Conservation (phyloP, 1,139 yeast species). For the Tardiomyces depauwii region DNA sequence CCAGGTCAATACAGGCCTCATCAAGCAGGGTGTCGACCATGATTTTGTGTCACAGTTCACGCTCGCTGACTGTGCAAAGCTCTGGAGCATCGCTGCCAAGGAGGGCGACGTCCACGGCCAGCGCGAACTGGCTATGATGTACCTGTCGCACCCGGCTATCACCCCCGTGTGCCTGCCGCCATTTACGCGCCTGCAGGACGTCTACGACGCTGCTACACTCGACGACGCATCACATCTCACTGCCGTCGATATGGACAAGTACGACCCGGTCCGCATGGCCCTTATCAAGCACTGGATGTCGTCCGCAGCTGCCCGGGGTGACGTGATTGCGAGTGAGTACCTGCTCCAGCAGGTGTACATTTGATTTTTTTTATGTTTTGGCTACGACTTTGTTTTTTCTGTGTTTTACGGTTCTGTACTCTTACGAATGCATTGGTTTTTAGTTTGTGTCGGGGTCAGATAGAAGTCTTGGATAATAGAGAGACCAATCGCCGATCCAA, state of each 20-base stretch:
- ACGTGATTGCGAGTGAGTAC: slow-evolving; percentile 22
- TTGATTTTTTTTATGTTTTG: not conserved
- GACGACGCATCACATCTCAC: slow-evolving; percentile 11
- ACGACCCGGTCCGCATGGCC: slow-evolving; percentile 23
- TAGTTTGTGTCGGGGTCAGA: too few relatives aligned
- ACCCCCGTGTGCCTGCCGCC: slow-evolving; percentile 18
- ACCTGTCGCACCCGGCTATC: slow-evolving; percentile 21
- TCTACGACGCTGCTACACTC: slow-evolving; percentile 15
- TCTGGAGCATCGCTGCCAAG: slow-evolving; percentile 22
- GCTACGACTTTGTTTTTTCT: too few relatives aligned
- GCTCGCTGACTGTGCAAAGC: slow-evolving; percentile 19
- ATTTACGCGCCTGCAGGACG: slow-evolving; percentile 15
- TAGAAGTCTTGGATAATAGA: too few relatives aligned
- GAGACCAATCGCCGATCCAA: too few relatives aligned
- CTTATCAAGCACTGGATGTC: slow-evolving; percentile 23
- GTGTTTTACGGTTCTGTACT: too few relatives aligned
- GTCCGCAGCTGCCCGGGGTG: slow-evolving; percentile 21
- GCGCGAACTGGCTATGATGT: slow-evolving; percentile 24
- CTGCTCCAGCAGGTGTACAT: slow-evolving; percentile 10
- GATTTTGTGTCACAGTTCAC: slow-evolving; percentile 15
- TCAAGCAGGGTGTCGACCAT: slow-evolving; percentile 1
- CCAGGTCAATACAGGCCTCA: slow-evolving; percentile 13
- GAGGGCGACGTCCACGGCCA: slow-evolving; percentile 22
- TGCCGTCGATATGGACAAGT: slow-evolving; percentile 17
- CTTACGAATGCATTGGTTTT: too few relatives aligned